Evolutionary conservation across 2,329 filamentous ascomycete genomes (phyloP).

Genomic region (Epichloe aotearoae): DNA sequence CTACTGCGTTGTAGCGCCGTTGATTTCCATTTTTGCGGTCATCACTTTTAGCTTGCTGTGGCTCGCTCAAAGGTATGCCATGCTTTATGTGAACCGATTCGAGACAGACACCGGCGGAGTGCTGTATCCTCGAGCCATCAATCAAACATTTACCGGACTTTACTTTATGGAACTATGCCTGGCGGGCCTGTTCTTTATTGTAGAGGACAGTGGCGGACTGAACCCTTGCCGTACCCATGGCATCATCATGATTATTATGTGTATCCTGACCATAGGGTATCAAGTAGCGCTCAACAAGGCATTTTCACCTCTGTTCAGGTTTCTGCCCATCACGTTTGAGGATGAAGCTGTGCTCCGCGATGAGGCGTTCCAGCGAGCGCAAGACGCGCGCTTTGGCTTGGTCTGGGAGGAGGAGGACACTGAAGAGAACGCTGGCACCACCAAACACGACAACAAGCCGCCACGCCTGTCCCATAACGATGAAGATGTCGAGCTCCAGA

Average conservation of each 20-base stretch:
- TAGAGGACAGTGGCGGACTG: constrained; percentile 39
- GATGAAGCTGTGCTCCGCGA: constrained; percentile 90
- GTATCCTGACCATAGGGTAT: constrained; percentile 59
- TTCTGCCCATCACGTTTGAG: constrained; percentile 87
- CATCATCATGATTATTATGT: constrained; percentile 67
- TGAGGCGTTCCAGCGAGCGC: constrained; percentile 70
- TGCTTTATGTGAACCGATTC: constrained; percentile 87
- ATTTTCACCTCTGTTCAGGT: constrained; percentile 75
- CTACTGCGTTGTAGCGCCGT: constrained; percentile 76
- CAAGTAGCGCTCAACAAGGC: constrained; percentile 71
- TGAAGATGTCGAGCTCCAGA: constrained; percentile 26
- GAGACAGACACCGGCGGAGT: constrained; percentile 84
- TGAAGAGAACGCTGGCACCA: constrained; percentile 28
- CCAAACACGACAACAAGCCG: constrained; percentile 15
- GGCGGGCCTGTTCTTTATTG: constrained; percentile 79
- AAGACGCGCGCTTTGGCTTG: constrained; percentile 56
- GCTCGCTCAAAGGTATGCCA: constrained; percentile 93
- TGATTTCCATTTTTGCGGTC: constrained; percentile 87
- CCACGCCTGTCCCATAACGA: constrained; percentile 21
- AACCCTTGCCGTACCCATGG: constrained; percentile 61
- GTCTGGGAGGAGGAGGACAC: constrained; percentile 31
- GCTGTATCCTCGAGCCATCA: constrained; percentile 82
- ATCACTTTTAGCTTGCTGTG: constrained; percentile 86
- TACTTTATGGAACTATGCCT: constrained; percentile 91
- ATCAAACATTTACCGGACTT: constrained; percentile 86